phyloP scores from a whole-genome alignment of 495 filamentous ascomycete species.

The Hypoxylon crocopeplum region DNA sequence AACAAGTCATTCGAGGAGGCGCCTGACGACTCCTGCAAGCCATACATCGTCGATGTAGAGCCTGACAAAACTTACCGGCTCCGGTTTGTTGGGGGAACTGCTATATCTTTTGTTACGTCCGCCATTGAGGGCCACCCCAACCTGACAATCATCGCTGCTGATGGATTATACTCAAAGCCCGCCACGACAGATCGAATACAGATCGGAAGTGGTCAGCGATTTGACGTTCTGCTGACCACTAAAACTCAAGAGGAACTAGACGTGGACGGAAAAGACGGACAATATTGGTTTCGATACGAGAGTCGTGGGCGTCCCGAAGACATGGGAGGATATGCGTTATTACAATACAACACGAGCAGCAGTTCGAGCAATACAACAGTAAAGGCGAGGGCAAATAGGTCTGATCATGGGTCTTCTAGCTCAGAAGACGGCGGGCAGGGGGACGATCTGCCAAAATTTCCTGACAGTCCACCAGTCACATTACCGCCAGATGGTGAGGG shows the following conservation, averaged over 20 bases:
- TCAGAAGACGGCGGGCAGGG: too few relatives aligned
- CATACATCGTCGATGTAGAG: conserved; percentile 60
- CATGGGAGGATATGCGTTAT: conserved; percentile 57
- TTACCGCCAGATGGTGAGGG: conserved; percentile 46
- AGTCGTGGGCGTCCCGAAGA: conserved; percentile 54
- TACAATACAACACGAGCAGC: conserved; percentile 51
- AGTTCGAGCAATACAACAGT: conserved; percentile 9
- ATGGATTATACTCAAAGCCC: conserved; percentile 64
- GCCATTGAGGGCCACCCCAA: conserved; percentile 59
- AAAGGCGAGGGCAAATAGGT: neutral
- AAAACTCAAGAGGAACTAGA: conserved; percentile 52
- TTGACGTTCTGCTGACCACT: conserved; percentile 57
- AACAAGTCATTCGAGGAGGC: conserved; percentile 43
- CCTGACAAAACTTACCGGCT: conserved; percentile 65
- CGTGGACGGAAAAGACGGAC: conserved; percentile 42
- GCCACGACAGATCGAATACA: conserved; percentile 56
- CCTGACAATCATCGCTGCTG: conserved; percentile 61
- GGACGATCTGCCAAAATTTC: conserved; percentile 17
- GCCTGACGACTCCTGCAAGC: conserved; percentile 48
- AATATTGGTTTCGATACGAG: conserved; percentile 64
- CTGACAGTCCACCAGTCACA: conserved; percentile 41
- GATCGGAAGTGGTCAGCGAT: conserved; percentile 62
- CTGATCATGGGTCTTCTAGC: neutral
- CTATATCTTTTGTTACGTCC: conserved; percentile 57
- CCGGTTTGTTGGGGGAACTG: conserved; percentile 60